A percentile compares a stretch with the other conserved stretches of the same genome.
Conservation (phyloP, 2,329 filamentous ascomycete species). For the Colletotrichum paranaense region DNA sequence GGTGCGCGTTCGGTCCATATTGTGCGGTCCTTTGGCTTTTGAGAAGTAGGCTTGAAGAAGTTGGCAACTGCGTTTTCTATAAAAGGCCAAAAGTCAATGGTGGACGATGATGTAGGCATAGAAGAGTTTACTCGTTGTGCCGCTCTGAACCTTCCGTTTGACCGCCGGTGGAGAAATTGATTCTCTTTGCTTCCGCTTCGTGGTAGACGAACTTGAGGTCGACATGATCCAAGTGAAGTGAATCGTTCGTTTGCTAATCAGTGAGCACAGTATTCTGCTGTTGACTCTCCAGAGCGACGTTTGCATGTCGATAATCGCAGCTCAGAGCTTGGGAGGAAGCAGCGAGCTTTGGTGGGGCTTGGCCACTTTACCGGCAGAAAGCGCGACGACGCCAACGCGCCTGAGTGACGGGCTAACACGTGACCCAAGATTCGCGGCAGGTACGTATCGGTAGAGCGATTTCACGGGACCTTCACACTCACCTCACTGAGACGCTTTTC, state of each 20-base stretch:
- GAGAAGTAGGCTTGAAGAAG: slow-evolving; percentile 89
- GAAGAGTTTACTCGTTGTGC: slow-evolving; percentile 58
- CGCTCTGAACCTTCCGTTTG: slow-evolving; percentile 64
- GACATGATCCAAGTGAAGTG: slow-evolving; percentile 13
- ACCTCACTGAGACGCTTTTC: not conserved
- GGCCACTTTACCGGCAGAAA: not conserved
- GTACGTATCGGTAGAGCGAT: not conserved
- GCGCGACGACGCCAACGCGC: slow-evolving; percentile 15
- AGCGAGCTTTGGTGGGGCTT: slow-evolving; percentile 6
- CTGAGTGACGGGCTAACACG: slow-evolving; percentile 14
- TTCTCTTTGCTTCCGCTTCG: slow-evolving; percentile 52
- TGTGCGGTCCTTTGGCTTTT: slow-evolving; percentile 83
- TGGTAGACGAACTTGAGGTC: slow-evolving; percentile 5
- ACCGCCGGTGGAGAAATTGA: slow-evolving; percentile 64
- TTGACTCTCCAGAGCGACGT: not conserved
- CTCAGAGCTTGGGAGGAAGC: slow-evolving; percentile 5
- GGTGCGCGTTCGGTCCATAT: slow-evolving; percentile 76
- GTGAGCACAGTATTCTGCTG: not conserved
- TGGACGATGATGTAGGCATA: not conserved
- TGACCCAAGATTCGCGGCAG: not conserved
- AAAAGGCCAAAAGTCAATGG: not conserved
- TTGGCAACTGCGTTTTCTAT: slow-evolving; percentile 77
- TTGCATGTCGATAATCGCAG: slow-evolving; percentile 9
- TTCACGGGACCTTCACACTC: not conserved
- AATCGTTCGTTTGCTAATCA: not conserved